phyloP scores from a whole-genome alignment of 2,329 filamentous ascomycete genomes.

The Diplodia seriata region DNA sequence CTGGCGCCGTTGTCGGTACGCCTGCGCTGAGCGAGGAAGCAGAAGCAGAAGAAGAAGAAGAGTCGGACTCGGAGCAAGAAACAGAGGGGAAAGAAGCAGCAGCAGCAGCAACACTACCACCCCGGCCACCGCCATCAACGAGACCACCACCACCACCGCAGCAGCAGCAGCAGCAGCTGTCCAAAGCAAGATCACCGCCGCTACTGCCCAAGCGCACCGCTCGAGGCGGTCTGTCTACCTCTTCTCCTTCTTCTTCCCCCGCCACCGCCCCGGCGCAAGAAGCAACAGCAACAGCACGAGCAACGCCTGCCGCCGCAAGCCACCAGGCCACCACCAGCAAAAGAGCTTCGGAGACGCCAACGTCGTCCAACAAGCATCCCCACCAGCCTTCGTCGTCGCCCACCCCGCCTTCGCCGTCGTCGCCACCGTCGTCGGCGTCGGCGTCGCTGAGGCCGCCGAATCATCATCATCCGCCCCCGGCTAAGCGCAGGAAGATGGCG shows the following conservation, averaged over 20 bases:
- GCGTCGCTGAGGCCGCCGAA: background rate
- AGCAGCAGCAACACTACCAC: background rate
- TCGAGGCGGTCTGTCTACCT: too few relatives aligned
- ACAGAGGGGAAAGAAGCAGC: background rate
- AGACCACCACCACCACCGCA: background rate
- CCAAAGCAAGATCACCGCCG: background rate
- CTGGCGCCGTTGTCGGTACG: background rate
- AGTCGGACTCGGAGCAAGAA: background rate
- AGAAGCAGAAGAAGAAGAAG: background rate
- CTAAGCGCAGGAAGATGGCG: conserved; percentile 14
- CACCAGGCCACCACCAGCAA: background rate
- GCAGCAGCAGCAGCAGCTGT: background rate
- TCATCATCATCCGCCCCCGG: background rate
- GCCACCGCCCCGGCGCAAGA: background rate
- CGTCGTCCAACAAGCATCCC: background rate
- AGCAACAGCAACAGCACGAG: too few relatives aligned
- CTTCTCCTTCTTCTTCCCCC: background rate
- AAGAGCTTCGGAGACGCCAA: background rate
- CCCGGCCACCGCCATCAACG: background rate
- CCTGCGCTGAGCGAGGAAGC: background rate
- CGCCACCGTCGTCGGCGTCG: background rate
- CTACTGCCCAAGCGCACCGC: background rate
- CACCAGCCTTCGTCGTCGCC: background rate
- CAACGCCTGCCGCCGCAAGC: background rate
- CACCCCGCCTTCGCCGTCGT: background rate